phyloP scores from a whole-genome alignment of 305 asterid genomes.

The Fraxinus sp. region DNA sequence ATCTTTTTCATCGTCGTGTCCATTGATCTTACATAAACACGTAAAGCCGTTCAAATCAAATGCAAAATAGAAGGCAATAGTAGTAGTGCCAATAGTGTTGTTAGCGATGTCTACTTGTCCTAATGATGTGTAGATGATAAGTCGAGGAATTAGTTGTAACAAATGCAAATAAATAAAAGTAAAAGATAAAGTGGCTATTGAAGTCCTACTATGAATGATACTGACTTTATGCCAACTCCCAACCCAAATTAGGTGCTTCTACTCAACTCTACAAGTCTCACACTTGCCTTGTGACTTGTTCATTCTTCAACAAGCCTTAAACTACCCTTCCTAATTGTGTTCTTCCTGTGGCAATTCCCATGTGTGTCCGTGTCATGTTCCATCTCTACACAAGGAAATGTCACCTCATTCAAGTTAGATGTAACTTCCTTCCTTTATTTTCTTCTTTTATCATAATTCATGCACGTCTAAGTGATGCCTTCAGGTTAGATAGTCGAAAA shows the following conservation, averaged over 20 bases:
- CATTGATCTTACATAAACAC: neutral
- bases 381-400: neutral
- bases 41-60: neutral
- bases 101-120: neutral
- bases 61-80: neutral
- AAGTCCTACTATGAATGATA: neutral
- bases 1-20: neutral
- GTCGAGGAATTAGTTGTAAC: neutral
- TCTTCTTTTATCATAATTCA: neutral
- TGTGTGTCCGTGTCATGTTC: neutral
- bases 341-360: neutral
- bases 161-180: neutral
- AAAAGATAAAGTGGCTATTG: neutral
- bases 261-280: constrained; percentile 2
- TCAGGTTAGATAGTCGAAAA: neutral
- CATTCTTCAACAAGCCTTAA: neutral
- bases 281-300: constrained; percentile 8
- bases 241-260: constrained; percentile 5
- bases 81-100: neutral
- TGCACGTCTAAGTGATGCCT: neutral
- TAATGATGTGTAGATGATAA: neutral
- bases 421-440: neutral
- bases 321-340: neutral
- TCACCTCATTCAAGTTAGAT: neutral
- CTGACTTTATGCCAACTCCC: constrained; percentile 10